Base-by-base conservation (phyloP, 495 filamentous ascomycete species). In the Aspergillus diversus region DNA sequence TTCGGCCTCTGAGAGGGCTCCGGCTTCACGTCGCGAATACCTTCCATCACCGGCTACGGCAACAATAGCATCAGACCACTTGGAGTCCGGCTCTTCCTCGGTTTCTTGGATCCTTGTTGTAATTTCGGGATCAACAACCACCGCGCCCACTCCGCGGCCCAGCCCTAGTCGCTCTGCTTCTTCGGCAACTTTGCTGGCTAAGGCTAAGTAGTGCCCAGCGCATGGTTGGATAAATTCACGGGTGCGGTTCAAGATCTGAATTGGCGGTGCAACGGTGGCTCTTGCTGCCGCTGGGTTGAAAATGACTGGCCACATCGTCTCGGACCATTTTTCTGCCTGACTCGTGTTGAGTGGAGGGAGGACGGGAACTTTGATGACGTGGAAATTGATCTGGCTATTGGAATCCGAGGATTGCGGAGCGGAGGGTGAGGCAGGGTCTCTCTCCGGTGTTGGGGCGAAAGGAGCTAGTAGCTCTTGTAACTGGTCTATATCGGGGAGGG, bases 271-370 rank as follows among this genome's bases (percentile, higher is more conserved):
- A 57, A 80, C 66, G 37, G 68, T 74, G 16, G 71, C 69, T 8
- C 76, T 71, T 11, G 78, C 69, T 82, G 53, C 92, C 86, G 70
- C 92, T 83, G 35, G 92, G 86, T 93, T 92, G 79, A 96, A 98
- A 7, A 92, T 81, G 5, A 90, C 87, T 0, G 95, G 96, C 95
- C 95, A 99, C 71, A 92, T 89, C 33, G 84, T 81, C 32, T 84
- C 77, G 34, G 85, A 87, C 92, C 92, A 97, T 72, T 81, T 73
- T 8, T 86, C 81, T 5, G 95, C 92, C 77, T 97, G 91, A 11
- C 85, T 72, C 21, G 83, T 73, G 17, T 89, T 93, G 27, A 89
- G 88, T 0, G 95, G 93, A 32, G 92, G 83, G 12, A 90, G 77
- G 46, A 88, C 79, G 16, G 95, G 95, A 17, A 98, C 86, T 4